phyloP scores from a whole-genome alignment of 805 yeast genomes.

The Saccharomycopsis amapae region DNA sequence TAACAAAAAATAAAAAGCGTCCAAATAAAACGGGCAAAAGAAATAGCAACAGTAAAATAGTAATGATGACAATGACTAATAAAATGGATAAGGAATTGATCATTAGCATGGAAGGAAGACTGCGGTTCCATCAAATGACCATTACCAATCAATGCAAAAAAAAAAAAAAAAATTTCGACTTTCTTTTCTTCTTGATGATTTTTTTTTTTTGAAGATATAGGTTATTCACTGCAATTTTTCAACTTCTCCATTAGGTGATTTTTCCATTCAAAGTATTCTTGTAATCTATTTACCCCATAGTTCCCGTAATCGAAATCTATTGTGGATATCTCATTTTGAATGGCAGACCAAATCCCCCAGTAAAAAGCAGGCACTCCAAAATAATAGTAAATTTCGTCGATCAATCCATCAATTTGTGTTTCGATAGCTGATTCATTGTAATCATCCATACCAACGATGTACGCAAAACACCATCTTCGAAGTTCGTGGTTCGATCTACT shows the following conservation, averaged over 20 bases:
- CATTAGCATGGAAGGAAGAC: too few species aligned
- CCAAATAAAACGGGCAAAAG: too few species aligned
- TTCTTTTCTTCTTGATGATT: not conserved
- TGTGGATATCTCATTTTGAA: slow-evolving; percentile 59
- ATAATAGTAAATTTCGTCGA: slow-evolving; percentile 49
- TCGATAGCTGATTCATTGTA: slow-evolving; percentile 9
- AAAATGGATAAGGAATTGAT: too few species aligned
- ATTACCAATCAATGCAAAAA: not conserved
- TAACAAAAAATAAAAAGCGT: too few species aligned
- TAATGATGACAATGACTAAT: too few species aligned
- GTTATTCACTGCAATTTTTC: not conserved
- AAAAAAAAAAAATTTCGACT: not conserved
- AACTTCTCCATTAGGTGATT: not conserved
- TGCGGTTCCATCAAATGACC: too few species aligned
- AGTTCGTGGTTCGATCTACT: slow-evolving; percentile 35
- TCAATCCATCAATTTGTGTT: slow-evolving; percentile 33
- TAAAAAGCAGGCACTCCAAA: slow-evolving; percentile 80
- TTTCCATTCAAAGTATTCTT: slow-evolving; percentile 70
- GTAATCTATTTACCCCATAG: slow-evolving; percentile 52
- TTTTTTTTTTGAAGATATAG: not conserved
- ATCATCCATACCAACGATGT: slow-evolving; percentile 31
- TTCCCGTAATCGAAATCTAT: slow-evolving; percentile 66
- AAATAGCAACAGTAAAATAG: too few species aligned
- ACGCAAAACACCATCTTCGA: slow-evolving; percentile 52
- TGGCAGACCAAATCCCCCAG: slow-evolving; percentile 82